Base-by-base conservation (phyloP, 768 basidiomycete genomes). In the Porphyrellus cyaneotinctus region DNA sequence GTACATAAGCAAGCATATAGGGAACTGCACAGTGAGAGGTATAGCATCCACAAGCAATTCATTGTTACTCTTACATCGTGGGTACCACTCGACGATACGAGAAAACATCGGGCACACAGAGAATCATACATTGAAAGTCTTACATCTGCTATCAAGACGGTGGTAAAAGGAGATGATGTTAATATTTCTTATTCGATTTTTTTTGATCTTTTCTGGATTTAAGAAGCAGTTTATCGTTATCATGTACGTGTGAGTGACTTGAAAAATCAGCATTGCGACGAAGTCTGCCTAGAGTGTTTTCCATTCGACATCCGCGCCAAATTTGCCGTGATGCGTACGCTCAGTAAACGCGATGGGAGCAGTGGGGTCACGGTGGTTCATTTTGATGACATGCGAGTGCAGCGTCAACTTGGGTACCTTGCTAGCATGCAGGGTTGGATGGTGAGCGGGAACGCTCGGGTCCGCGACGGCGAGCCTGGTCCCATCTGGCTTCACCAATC, bases 401-500 rank as follows among this genome's bases (percentile, higher is more conserved):
- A 62, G 61, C 13, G 53, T 37, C 30, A 63, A 24, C 26, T 46
- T 9, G 6, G 61, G 61, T 6, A 23, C 6, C 39, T 53, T 52
- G 15, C 17, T 15, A n/a, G 20, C 39, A 1, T 62, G 51, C 28
- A 63, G 23, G 0, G 51, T 31, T 2, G 6, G 0, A 22, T 42
- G 13, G 8, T 42, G 4, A 2, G 17, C 0, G 15, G 18, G 17
- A 3, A 13, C 6, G 11, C 4, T 0, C 5, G 49, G 43, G 14
- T 51, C 61, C 6, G 53, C 28, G 18, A n/a, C 18, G 6, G 61
- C 61, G 5, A 63, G 37, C 5, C 0, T 2, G 1, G 38, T 62
- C 18, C 54, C 61, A 6, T 59, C 53, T 20, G 61, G 51, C 6
- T 15, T 46, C 30, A 60, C 58, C 24, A 60, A 4, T 20, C 59